Base-by-base conservation (phyloP, 140 eudicot genomes). In the Cichorium intybus region DNA sequence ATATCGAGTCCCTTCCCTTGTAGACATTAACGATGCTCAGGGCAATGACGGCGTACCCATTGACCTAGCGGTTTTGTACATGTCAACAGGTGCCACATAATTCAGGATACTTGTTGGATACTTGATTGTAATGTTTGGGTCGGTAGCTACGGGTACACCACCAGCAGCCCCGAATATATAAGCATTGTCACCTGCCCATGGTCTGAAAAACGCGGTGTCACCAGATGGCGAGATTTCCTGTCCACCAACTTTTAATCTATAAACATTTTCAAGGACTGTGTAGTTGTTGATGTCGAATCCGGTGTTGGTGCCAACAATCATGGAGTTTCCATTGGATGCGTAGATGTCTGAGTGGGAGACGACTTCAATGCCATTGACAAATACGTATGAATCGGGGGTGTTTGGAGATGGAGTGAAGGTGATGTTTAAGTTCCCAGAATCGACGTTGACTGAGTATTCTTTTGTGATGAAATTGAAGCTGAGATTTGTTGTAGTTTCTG, bases 211-310 rank as follows among this genome's bases (percentile, higher is more conserved):
- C n/a, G 96, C 99, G 0, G 96, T 92, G 66, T 88, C 99, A 4
- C 46, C 46, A 5, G 93, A 72, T 5, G 98, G 87, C 0, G 96
- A 82, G 66, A 92, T 85, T 45, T 79, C 81, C 47, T 88, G 82
- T n/a, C 98, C 98, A 31, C 98, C 98, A 33, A 92, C 96, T 57
- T 92, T 92, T 68, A 92, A 52, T 50, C 96, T 70, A 65, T 83
- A 92, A 4, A 92, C 68, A 33, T 84, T 81, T 73, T 88, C 96
- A 5, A 92, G 81, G 3, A 84, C 92, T 2, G 96, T 91, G 22
- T 55, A 7, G 62, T 91, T 87, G 54, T 45, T 80, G 10, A 87
- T 75, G 5, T 45, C 34, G 47, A 69, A 75, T 28, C 60, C 47
- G 6, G 77, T 77, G 18, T 24, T 14, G 16, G 67, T 64, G 20